Base-by-base conservation (phyloP, 129 eudicot genomes). In the Kitagawia praeruptora region DNA sequence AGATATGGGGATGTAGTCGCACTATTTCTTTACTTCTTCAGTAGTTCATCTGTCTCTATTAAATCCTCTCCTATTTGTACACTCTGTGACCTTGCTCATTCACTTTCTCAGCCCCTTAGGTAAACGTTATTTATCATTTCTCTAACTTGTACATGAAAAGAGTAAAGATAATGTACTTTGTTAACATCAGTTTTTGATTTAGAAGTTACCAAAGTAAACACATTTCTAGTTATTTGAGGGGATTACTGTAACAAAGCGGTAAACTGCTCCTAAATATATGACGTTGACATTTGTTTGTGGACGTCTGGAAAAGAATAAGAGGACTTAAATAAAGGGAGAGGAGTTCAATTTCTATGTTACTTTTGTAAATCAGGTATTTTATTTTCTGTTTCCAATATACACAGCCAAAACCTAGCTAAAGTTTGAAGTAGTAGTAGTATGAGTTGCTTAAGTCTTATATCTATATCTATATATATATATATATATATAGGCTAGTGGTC, bases 341-440 rank as follows among this genome's bases (percentile, higher is more conserved):
- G 45, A 21, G 44, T 34, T 16, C 25, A n/a, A 21, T 18, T 39
- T 71, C 25, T 11, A 71, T n/a, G 28, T 19, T 71, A 21, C 44
- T 25, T 39, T 11, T 9, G n/a, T 40, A 41, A 21, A 72, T 41
- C 14, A 10, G 19, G 6, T 21, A 11, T 72, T 25, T 70, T 70
- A 9, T 18, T 72, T 21, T 42, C 23, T 72, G 53, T 72, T 72
- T 7, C 18, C 15, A 10, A 15, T 51, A 21, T 39, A 23, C 8
- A 56, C 25, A 58, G 80, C 42, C 67, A 44, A 34, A 78, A 78
- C n/a, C 74, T 70, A 23, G 38, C n/a, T 63, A 49, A 78, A 78
- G 25, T 5, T 28, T 23, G 31, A 63, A 41, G 25, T 56, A 44
- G 9, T 58, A 37, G 38, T 53, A 41, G 15, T 25, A 27, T n/a